phyloP scores from a whole-genome alignment of 2,329 filamentous ascomycete genomes.

The Pleurostoma richardsiae region DNA sequence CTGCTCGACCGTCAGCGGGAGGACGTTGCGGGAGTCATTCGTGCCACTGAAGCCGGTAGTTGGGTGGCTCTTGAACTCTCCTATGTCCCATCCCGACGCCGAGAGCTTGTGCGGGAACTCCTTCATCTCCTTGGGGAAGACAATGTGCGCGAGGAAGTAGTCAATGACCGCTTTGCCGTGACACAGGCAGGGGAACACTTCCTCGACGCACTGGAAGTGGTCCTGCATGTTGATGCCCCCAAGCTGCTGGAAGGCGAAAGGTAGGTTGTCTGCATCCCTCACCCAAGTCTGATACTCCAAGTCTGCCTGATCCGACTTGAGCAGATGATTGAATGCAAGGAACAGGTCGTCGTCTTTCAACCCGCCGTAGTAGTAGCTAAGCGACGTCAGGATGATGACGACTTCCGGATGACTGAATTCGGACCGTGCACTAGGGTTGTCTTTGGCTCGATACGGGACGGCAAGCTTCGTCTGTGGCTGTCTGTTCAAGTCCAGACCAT shows the following conservation, averaged over 20 bases:
- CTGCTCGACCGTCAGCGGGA: constrained; percentile 53
- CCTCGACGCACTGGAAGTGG: constrained; percentile 31
- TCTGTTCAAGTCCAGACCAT: constrained; percentile 45
- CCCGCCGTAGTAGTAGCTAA: constrained; percentile 54
- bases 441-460: constrained; percentile 57
- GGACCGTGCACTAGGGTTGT: constrained; percentile 45
- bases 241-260: constrained; percentile 31
- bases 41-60: constrained; percentile 69
- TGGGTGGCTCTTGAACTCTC: constrained; percentile 33
- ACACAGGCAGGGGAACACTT: constrained; percentile 49
- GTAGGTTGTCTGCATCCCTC: constrained; percentile 22
- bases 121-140: constrained; percentile 57
- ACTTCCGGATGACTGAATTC: constrained; percentile 62
- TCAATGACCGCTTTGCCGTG: constrained; percentile 52
- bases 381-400: constrained; percentile 47
- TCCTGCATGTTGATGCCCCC: constrained; percentile 56
- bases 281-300: constrained; percentile 49
- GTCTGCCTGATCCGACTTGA: constrained; percentile 43
- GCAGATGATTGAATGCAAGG: constrained; percentile 38
- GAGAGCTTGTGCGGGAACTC: constrained; percentile 61
- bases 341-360: constrained; percentile 45
- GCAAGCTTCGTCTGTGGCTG: constrained; percentile 39
- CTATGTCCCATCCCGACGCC: constrained; percentile 65
- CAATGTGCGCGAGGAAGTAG: constrained; percentile 53
- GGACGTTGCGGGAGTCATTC: constrained; percentile 53